phyloP scores from a whole-genome alignment of 108 stramenopile genomes.

The Chaetoceros muelleri region DNA sequence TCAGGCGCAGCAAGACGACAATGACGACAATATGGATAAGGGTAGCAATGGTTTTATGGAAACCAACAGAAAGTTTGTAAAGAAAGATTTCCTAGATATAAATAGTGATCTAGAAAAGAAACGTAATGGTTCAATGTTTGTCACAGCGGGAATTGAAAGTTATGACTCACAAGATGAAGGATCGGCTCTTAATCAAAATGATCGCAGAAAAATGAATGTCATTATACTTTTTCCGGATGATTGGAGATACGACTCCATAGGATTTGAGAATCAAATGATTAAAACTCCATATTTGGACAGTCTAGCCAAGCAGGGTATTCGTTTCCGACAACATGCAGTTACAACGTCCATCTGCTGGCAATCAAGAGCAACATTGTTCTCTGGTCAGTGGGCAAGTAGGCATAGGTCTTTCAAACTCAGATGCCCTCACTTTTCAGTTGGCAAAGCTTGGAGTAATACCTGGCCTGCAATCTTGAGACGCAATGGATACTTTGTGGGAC shows the following conservation, averaged over 20 bases:
- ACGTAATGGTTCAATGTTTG: background rate
- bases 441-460: slow-evolving; percentile 3
- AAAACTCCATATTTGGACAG: slow-evolving; percentile 51
- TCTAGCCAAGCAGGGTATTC: slow-evolving; percentile 59
- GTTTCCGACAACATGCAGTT: slow-evolving; percentile 71
- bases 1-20: no score
- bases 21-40: background rate
- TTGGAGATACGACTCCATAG: slow-evolving; percentile 30
- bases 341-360: slow-evolving; percentile 79
- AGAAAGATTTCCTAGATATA: background rate
- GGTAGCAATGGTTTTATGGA: background rate
- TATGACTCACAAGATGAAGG: no score
- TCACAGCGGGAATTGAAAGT: background rate
- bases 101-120: background rate
- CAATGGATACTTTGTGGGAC: slow-evolving; percentile 58
- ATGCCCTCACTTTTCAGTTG: background rate
- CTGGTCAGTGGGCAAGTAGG: slow-evolving; percentile 48
- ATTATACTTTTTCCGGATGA: slow-evolving; percentile 50
- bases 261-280: slow-evolving; percentile 6
- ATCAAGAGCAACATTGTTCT: slow-evolving; percentile 55
- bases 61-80: background rate
- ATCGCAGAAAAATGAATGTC: slow-evolving; percentile 40
- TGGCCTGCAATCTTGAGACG: slow-evolving; percentile 22
- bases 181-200: no score
- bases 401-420: slow-evolving; percentile 17